Evolutionary conservation across 345 rosid genomes (phyloP).

Genomic region (Atalantia buxifolia): DNA sequence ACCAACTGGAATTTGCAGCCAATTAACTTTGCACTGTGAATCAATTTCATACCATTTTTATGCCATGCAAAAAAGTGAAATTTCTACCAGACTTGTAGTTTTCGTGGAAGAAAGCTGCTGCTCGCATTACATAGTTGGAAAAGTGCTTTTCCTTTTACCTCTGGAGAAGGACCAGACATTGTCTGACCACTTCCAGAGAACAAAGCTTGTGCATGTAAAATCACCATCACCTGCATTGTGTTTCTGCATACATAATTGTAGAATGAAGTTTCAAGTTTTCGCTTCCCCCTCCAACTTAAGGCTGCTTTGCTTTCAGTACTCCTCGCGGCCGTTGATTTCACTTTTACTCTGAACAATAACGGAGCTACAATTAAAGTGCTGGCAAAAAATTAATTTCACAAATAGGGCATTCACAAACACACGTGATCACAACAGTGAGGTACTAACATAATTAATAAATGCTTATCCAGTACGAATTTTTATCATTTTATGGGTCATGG

Average conservation of each 20-base stretch:
- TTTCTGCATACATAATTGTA: no score
- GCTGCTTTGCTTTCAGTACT: not conserved
- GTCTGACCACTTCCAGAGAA: not conserved
- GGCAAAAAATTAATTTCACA: not conserved
- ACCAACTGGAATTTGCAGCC: not conserved
- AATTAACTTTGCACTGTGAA: not conserved
- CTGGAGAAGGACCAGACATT: slow-evolving; percentile 10
- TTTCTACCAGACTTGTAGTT: not conserved
- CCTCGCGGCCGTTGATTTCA: not conserved
- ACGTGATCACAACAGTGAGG: not conserved
- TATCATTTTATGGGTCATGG: not conserved
- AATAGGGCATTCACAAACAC: not conserved
- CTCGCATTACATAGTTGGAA: no score
- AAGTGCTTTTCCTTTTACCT: not conserved
- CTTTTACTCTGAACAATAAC: not conserved
- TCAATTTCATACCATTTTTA: not conserved
- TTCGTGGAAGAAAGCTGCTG: not conserved
- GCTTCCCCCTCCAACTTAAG: not conserved
- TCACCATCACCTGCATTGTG: slow-evolving; percentile 10
- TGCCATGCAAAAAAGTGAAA: not conserved
- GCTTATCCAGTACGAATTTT: not conserved
- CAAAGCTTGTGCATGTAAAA: slow-evolving; percentile 1
- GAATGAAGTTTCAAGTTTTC: not conserved
- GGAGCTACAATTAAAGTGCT: not conserved
- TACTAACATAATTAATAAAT: not conserved